A percentile compares a stretch with the other conserved stretches of the same genome.
Evolutionary conservation across 306 rosid species (phyloP).

Genomic region (Casuarina glauca): DNA sequence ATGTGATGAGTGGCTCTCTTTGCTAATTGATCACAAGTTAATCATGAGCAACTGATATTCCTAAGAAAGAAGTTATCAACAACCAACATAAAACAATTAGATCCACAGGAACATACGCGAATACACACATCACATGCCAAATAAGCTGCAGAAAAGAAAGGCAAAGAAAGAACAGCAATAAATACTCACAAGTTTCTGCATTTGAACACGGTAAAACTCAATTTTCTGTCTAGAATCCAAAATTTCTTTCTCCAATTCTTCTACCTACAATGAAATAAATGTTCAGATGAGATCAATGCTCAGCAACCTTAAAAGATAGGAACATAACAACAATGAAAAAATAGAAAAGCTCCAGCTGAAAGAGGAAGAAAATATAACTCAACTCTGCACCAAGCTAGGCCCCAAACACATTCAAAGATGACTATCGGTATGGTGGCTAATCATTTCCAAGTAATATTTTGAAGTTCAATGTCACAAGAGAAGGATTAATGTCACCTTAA

Average conservation of each 20-base stretch:
- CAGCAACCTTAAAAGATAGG: neutral
- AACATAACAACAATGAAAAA: neutral
- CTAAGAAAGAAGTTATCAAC: neutral
- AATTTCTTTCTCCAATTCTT: constrained; percentile 87
- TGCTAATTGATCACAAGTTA: constrained; percentile 20
- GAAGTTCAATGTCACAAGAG: neutral
- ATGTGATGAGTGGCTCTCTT: constrained; percentile 22
- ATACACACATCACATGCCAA: constrained; percentile 13
- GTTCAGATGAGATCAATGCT: constrained; percentile 18
- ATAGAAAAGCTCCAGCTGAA: constrained; percentile 1
- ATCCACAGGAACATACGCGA: constrained; percentile 20
- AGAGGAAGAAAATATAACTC: neutral
- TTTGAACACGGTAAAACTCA: constrained; percentile 68
- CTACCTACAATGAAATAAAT: constrained; percentile 65
- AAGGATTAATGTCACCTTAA: neutral
- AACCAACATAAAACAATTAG: constrained; percentile 15
- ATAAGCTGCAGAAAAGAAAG: constrained; percentile 18
- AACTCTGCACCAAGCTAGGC: neutral
- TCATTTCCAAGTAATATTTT: neutral
- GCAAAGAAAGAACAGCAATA: constrained; percentile 23
- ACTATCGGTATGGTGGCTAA: constrained; percentile 18
- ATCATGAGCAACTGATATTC: constrained; percentile 1
- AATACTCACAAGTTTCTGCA: constrained; percentile 97
- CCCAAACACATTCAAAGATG: constrained; percentile 22
- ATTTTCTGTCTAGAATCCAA: constrained; percentile 78